Percentiles rank a stretch among this genome's conserved stretches.
Conservation (phyloP, 371 early-diverging fungal species). For the Saksenaea vasiformis region DNA sequence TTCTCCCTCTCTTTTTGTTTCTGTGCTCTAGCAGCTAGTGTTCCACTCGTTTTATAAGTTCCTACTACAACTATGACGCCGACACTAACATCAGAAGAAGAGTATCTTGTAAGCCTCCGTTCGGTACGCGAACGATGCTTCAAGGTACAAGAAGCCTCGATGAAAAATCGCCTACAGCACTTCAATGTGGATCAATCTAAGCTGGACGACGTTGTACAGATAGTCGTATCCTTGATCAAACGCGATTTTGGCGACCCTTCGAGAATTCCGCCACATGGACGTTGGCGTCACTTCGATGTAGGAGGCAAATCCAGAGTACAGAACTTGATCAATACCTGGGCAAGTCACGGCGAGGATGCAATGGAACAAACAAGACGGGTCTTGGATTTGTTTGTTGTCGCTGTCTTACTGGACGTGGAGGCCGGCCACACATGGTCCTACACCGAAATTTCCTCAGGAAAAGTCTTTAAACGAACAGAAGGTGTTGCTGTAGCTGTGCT, state of each 20-base stretch:
- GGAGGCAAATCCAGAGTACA: slow-evolving; percentile 58
- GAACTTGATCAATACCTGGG: slow-evolving; percentile 54
- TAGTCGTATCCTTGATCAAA: slow-evolving; percentile 70
- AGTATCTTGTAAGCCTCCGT: slow-evolving; percentile 67
- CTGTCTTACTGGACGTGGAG: slow-evolving; percentile 90
- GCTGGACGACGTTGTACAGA: slow-evolving; percentile 71
- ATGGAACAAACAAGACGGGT: slow-evolving; percentile 73
- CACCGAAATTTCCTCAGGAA: slow-evolving; percentile 55
- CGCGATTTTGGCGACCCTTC: slow-evolving; percentile 64
- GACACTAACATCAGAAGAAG: slow-evolving; percentile 28
- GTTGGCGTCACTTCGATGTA: slow-evolving; percentile 89
- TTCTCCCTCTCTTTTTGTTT: background rate
- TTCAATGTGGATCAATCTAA: slow-evolving; percentile 72
- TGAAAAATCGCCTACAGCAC: slow-evolving; percentile 57
- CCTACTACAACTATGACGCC: slow-evolving; percentile 24
- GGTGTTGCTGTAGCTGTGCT: slow-evolving; percentile 87
- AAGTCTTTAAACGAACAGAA: slow-evolving; percentile 71
- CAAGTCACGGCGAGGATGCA: slow-evolving; percentile 38
- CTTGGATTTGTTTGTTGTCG: slow-evolving; percentile 84
- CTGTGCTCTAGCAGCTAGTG: background rate
- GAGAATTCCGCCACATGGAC: slow-evolving; percentile 81
- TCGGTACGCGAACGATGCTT: slow-evolving; percentile 79
- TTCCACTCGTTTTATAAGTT: slow-evolving; percentile 8
- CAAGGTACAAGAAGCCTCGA: slow-evolving; percentile 65
- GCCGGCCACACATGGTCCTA: slow-evolving; percentile 84